A percentile compares a stretch with the other conserved stretches of the same genome.
phyloP scores from a whole-genome alignment of 495 filamentous ascomycete species.

The Bryoglossum gracile region DNA sequence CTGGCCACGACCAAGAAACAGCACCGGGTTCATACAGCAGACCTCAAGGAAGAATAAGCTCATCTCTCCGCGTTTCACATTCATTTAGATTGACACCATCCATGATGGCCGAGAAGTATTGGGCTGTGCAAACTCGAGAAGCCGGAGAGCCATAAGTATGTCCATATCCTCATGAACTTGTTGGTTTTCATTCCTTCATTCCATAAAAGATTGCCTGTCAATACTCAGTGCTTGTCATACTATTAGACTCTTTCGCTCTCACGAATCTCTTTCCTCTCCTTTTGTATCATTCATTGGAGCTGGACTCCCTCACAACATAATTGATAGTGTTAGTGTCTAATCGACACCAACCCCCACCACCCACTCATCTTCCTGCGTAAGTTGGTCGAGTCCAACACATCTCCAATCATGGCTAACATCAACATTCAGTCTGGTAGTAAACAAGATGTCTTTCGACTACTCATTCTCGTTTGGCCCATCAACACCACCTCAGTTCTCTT shows the following conservation, averaged over 20 bases:
- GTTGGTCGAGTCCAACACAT: slow-evolving; percentile 5
- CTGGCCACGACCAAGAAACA: slow-evolving; percentile 27
- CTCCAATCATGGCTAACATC: slow-evolving; percentile 14
- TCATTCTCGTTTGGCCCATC: slow-evolving; percentile 49
- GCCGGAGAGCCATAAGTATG: slow-evolving; percentile 26
- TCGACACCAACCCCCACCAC: slow-evolving; percentile 15
- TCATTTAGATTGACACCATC: slow-evolving; percentile 27
- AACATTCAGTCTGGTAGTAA: slow-evolving; percentile 23
- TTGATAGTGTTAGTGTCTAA: slow-evolving; percentile 24
- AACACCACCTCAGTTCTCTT: slow-evolving; percentile 27
- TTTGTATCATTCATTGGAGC: slow-evolving; percentile 30
- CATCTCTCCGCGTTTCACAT: slow-evolving; percentile 39
- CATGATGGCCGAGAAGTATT: slow-evolving; percentile 24
- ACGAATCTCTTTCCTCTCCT: slow-evolving; percentile 29
- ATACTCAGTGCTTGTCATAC: slow-evolving; percentile 10
- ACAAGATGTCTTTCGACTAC: slow-evolving; percentile 50
- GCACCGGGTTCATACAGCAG: slow-evolving; percentile 10
- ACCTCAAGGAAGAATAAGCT: slow-evolving; percentile 16
- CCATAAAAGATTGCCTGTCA: slow-evolving; percentile 12
- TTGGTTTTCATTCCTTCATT: slow-evolving; percentile 25
- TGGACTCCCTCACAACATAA: slow-evolving; percentile 31
- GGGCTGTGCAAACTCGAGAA: slow-evolving; percentile 30
- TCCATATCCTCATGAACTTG: slow-evolving; percentile 17
- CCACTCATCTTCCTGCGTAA: slow-evolving; percentile 18
- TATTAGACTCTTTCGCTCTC: slow-evolving; percentile 26